These are phyloP conservation scores for Gymnopus androsaceus DNA, from an alignment of 1,284 basidiomycete genomes.

Conservation along the genomic window DNA sequence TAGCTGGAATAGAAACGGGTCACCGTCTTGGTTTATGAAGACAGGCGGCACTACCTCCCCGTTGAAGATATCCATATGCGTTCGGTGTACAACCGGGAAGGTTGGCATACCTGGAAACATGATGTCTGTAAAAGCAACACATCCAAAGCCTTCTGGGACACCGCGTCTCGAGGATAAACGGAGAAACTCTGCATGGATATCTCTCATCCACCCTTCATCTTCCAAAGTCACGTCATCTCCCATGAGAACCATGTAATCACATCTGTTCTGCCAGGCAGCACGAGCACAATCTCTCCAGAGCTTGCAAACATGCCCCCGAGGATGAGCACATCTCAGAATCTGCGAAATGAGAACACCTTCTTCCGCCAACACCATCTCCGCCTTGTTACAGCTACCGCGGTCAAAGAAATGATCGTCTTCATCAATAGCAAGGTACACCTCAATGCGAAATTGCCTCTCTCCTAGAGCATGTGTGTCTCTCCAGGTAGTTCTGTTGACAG, in stretches of 20 bases:
- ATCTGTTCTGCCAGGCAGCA: constrained; percentile 47
- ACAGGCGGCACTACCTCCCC: constrained; percentile 51
- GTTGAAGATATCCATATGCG: constrained; percentile 56
- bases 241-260: constrained; percentile 56
- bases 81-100: constrained; percentile 56
- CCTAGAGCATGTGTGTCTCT: constrained; percentile 39
- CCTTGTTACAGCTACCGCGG: constrained; percentile 29
- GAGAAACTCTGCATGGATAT: constrained; percentile 40
- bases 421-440: constrained; percentile 58
- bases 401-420: constrained; percentile 46
- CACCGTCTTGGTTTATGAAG: constrained; percentile 62
- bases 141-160: constrained; percentile 52
- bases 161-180: constrained; percentile 30
- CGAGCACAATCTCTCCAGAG: constrained; percentile 55
- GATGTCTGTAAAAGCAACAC: constrained; percentile 57
- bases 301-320: constrained; percentile 50
- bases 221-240: constrained; percentile 55
- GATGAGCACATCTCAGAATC: constrained; percentile 39
- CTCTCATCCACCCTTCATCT: constrained; percentile 55
- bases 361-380: constrained; percentile 37
- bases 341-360: constrained; percentile 39
- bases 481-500: constrained; percentile 48
- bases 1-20: constrained; percentile 59
- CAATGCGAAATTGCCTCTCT: constrained; percentile 35
- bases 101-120: constrained; percentile 64